Base-by-base conservation (phyloP, 331 rosid genomes). In the Erythrophleum ivorense region DNA sequence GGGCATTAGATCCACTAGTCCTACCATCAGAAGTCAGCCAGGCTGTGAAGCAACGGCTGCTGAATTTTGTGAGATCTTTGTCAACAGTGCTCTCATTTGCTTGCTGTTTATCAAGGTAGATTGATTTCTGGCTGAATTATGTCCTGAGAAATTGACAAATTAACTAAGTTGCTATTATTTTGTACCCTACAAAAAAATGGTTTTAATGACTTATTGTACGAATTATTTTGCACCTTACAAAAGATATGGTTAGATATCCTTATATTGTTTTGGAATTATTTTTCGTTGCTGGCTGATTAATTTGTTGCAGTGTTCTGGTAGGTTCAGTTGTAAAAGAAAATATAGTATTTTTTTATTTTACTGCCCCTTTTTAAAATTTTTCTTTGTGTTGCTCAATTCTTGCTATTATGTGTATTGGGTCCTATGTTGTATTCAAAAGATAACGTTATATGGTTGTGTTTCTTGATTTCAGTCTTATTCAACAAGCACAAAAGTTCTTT, bases 81-180 rank as follows among this genome's bases (percentile, higher is more conserved):
- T 93, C 99, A 0, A 92, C 97, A 0, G 98, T 96, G 83, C 88
- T 96, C 57, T 91, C 98, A 58, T 93, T 94, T 84, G 92, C 98
- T 34, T 92, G 86, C 75, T 92, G 97, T 88, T 85, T 91, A 78
- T 92, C 97, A 87, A 87, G 98, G 98, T 96, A 88, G 60, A 73
- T 49, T 72, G 45, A 41, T 73, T 50, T 59, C 43, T 76, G 63
- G 71, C 58, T 57, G 57, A 58, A 52, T 75, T 33, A 12, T 73
- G 70, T 2, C 33, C 14, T 21, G 53, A 40, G 78, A 71, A 74
- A 54, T 77, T 65, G 76, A 63, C 76, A 71, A 41, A 41, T 10
- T 43, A 19, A 55, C 64, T 40, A 53, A 71, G 77, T 34, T 71
- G 18, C 49, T 52, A 3, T n/a, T 70, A 24, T 62, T 59, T 33